These are phyloP conservation scores for Lipomyces yamadae DNA, from an alignment of 805 yeast genomes.

Conservation along the genomic window DNA sequence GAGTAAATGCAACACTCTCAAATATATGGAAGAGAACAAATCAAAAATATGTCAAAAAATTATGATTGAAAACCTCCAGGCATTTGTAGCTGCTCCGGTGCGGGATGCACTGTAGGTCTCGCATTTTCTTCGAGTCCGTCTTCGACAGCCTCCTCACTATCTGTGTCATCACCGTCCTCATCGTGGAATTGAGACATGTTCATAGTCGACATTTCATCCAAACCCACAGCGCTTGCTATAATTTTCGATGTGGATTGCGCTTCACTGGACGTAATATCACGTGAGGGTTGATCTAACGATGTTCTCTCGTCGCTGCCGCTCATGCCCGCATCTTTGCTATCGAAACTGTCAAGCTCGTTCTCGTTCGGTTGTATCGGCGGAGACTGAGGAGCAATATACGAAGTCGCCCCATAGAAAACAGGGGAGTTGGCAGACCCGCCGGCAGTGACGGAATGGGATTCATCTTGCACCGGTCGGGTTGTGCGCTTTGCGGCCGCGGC, in stretches of 20 bases:
- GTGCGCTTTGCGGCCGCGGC: slow-evolving; percentile 30
- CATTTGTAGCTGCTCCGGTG: background rate
- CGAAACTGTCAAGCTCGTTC: slow-evolving; percentile 7
- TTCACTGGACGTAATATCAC: background rate
- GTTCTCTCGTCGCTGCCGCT: slow-evolving; percentile 1
- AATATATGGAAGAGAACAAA: background rate
- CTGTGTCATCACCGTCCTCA: background rate
- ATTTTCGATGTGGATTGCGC: background rate
- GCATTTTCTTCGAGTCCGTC: background rate
- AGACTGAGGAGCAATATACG: background rate
- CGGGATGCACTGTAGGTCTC: background rate
- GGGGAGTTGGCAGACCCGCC: background rate
- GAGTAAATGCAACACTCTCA: background rate
- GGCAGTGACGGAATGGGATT: background rate
- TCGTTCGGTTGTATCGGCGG: background rate
- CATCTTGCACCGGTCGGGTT: slow-evolving; percentile 14
- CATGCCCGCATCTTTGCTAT: slow-evolving; percentile 9
- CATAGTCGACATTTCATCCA: background rate
- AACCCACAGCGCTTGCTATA: background rate
- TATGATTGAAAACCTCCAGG: background rate
- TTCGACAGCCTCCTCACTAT: background rate
- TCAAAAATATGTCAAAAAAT: background rate
- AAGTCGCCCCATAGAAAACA: background rate
- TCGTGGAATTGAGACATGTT: background rate
- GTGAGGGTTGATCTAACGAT: slow-evolving; percentile 2